Percentiles rank a stretch among this genome's conserved stretches.
These are phyloP conservation scores for Pythium utonaiense DNA, from an alignment of 352 stramenopile species.

Conservation along the genomic window DNA sequence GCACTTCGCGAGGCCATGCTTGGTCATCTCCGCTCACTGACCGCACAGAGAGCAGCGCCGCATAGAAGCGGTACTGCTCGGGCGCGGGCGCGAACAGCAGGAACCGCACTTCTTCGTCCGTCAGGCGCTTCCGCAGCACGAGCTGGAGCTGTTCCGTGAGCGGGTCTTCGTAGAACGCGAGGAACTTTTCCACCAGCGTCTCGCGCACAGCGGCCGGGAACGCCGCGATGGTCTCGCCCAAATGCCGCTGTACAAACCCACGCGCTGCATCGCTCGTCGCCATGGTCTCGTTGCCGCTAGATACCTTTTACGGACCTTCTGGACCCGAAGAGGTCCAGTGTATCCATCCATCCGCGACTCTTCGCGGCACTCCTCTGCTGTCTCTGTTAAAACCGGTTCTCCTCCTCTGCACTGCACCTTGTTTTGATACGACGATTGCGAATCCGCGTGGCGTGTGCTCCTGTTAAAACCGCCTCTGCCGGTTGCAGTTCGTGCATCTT, in stretches of 20 bases:
- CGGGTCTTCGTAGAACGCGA: slow-evolving; percentile 21
- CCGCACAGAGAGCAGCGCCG: slow-evolving; percentile 21
- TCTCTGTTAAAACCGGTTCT: slow-evolving; percentile 3
- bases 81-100: slow-evolving; percentile 30
- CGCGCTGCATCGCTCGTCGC: not conserved
- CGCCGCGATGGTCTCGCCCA: slow-evolving; percentile 16
- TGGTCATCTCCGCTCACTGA: not conserved
- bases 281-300: not conserved
- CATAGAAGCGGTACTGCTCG: slow-evolving; percentile 28
- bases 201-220: slow-evolving; percentile 27
- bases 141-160: slow-evolving; percentile 32
- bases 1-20: slow-evolving; percentile 12
- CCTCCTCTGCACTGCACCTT: not conserved
- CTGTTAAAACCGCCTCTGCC: slow-evolving; percentile 11
- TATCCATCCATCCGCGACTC: not conserved
- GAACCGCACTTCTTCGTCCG: slow-evolving; percentile 34
- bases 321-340: no score
- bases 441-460: not conserved
- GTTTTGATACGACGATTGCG: slow-evolving; percentile 1
- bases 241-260: slow-evolving; percentile 17
- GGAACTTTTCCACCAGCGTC: slow-evolving; percentile 26
- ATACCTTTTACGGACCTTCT: not conserved
- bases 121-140: slow-evolving; percentile 35
- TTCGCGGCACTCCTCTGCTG: not conserved
- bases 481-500: slow-evolving; percentile 10